phyloP scores from a whole-genome alignment of 768 basidiomycete genomes.

The Psilocybe cyanescens region DNA sequence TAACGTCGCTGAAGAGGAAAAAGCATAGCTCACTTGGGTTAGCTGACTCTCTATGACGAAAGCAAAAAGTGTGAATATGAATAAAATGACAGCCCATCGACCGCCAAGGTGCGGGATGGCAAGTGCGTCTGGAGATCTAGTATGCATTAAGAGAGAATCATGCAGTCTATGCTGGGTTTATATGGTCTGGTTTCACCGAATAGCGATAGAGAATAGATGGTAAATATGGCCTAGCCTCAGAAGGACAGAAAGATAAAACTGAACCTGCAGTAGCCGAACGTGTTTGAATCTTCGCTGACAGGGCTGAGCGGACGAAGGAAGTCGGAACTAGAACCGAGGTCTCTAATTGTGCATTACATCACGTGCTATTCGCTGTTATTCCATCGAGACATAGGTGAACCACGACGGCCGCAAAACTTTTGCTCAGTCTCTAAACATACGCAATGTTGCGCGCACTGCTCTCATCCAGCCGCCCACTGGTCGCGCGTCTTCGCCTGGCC shows the following conservation, averaged over 20 bases:
- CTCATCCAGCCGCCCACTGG: constrained; percentile 62
- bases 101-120: constrained; percentile 46
- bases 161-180: not conserved
- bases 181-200: not conserved
- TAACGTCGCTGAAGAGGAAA: not conserved
- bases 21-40: constrained; percentile 60
- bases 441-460: constrained; percentile 70
- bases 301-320: no score
- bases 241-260: not conserved
- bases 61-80: constrained; percentile 61
- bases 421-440: constrained; percentile 2
- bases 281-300: constrained; percentile 4
- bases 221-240: not conserved
- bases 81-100: constrained; percentile 54
- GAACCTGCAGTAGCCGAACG: constrained; percentile 12
- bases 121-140: constrained; percentile 22
- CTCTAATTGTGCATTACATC: not conserved
- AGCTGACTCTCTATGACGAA: constrained; percentile 82
- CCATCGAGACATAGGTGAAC: not conserved
- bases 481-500: constrained; percentile 50
- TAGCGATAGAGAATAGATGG: not conserved
- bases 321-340: not conserved
- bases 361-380: constrained; percentile 2
- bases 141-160: constrained; percentile 11
- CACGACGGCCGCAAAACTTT: not conserved